A percentile compares a stretch with the other conserved stretches of the same genome.
phyloP scores from a whole-genome alignment of 2,329 filamentous ascomycete species.

The Coniochaeta sp. region DNA sequence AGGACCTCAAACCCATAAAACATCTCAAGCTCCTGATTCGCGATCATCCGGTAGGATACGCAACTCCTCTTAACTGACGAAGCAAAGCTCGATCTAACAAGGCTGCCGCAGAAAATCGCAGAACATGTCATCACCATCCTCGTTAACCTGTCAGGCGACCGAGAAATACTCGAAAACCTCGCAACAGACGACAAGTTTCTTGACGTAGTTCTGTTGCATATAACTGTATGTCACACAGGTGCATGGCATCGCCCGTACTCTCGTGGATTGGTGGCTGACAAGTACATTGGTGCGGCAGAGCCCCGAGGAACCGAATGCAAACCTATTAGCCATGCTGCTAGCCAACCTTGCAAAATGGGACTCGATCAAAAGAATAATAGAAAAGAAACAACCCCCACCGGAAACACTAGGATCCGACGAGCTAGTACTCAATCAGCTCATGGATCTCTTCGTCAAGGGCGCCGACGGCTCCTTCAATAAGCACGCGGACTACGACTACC shows the following conservation, averaged over 20 bases:
- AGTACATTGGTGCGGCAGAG: constrained; percentile 23
- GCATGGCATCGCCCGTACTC: neutral
- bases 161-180: constrained; percentile 64
- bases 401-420: constrained; percentile 64
- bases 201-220: constrained; percentile 60
- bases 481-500: constrained; percentile 80
- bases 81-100: constrained; percentile 3
- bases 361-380: constrained; percentile 59
- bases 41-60: constrained; percentile 64
- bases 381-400: constrained; percentile 60
- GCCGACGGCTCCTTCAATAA: constrained; percentile 77
- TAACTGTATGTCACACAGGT: constrained; percentile 58
- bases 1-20: constrained; percentile 70
- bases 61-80: neutral
- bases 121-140: constrained; percentile 88
- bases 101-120: constrained; percentile 62
- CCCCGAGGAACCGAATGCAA: constrained; percentile 70
- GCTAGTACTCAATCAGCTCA: constrained; percentile 76
- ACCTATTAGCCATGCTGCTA: constrained; percentile 83
- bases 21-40: constrained; percentile 81
- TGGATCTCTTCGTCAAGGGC: constrained; percentile 95
- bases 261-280: constrained; percentile 1
- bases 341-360: constrained; percentile 86
- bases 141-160: constrained; percentile 74
- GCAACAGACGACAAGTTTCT: constrained; percentile 76